Conservation (phyloP, 345 rosid genomes). For the Luvunga scandens region DNA sequence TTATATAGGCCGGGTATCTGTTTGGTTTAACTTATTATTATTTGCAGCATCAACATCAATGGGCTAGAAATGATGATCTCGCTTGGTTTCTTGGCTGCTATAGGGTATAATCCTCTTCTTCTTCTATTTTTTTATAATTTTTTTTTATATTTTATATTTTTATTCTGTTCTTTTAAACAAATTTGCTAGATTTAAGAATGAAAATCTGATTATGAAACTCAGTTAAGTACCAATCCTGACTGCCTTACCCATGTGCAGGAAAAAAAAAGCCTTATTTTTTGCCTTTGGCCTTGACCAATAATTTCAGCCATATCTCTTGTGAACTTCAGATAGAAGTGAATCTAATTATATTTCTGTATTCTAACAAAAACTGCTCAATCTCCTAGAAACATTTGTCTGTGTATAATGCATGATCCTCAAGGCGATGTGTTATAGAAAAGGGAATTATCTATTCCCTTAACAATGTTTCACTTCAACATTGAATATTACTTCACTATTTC, state of each 20-base stretch:
- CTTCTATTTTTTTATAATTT: no score
- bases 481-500: neutral
- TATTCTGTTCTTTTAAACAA: neutral
- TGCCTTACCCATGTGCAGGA: neutral
- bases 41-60: slow-evolving; percentile 63
- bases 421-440: neutral
- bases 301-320: neutral
- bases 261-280: neutral
- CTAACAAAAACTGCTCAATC: neutral
- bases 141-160: no score
- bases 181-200: neutral
- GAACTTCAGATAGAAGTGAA: neutral
- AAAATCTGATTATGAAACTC: neutral
- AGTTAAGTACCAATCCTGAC: neutral
- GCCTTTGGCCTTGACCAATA: neutral
- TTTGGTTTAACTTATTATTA: neutral
- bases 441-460: neutral
- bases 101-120: slow-evolving; percentile 38
- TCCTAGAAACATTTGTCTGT: neutral
- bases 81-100: slow-evolving; percentile 74
- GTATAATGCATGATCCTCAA: no score
- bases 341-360: neutral
- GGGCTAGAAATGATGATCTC: slow-evolving; percentile 85
- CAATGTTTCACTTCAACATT: neutral
- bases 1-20: neutral